Base-by-base conservation (phyloP, 2,329 filamentous ascomycete species). In the Cercospora berteroae region DNA sequence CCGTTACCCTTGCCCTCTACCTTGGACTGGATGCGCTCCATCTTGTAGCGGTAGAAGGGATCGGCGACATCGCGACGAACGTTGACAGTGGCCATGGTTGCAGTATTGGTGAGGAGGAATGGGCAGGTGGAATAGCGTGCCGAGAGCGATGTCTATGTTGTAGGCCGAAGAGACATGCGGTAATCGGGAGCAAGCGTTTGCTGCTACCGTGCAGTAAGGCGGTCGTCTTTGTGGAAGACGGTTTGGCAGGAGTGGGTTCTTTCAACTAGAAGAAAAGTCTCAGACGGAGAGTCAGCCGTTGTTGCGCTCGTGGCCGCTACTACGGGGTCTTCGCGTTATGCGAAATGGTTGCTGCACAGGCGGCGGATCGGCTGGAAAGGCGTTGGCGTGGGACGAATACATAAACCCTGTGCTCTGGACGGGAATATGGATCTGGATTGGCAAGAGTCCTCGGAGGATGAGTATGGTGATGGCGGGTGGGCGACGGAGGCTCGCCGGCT, bases 41-140 rank as follows among this genome's bases (percentile, higher is more conserved):
- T 99, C 89, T 99, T 99, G 90, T 99, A 99, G 82, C 95, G 95
- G 86, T 99, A 99, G 89, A 97, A 99, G 84, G 91, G 91, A 85
- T 99, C 95, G 86, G 90, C 90, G 85, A 97, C 90, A 91, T 98
- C 94, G 83, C 92, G 93, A 83, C 94, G 94, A 83, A 98, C 94
- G 84, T 99, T 99, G 88, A 99, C 87, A 85, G 92, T 94, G 87
- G 92, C 90, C 95, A 98, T 98, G 83, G 77, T 93, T 88, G 84
- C 84, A 83, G 82, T 84, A 69, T 74, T 77, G 74, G 62, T 71
- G 65, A 61, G 70, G 64, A 68, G 50, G 70, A 65, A 48, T 66
- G 42, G 60, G 64, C 61, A 55, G 39, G 60, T 62, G 56, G 29
- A n/a, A 39, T 56, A 39, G 48, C 50, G 56, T 61, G 48, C 58